phyloP scores from a whole-genome alignment of 768 basidiomycete genomes.

The Daedaleopsis nitida region DNA sequence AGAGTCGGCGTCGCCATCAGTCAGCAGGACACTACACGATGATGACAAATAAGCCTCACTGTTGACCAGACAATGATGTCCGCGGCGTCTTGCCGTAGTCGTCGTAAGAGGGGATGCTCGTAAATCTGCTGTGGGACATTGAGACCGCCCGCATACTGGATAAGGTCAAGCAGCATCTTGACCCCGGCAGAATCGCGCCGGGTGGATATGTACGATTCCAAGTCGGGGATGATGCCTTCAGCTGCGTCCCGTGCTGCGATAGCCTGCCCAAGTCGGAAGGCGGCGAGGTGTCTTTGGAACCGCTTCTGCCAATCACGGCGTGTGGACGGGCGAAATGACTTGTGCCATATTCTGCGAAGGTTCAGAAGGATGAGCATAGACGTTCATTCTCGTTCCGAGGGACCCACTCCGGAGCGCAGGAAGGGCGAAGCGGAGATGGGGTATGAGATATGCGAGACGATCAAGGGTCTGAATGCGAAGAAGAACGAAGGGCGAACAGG shows the following conservation, averaged over 20 bases:
- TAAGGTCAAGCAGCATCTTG: constrained; percentile 50
- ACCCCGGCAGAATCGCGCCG: constrained; percentile 52
- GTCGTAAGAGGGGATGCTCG: constrained; percentile 30
- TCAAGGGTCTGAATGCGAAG: neutral
- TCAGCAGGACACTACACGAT: neutral
- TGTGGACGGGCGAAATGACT: constrained; percentile 37
- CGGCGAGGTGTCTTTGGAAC: constrained; percentile 40
- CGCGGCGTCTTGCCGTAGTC: constrained; percentile 42
- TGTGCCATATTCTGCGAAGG: constrained; percentile 39
- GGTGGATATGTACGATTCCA: constrained; percentile 49
- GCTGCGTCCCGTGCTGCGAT: constrained; percentile 30
- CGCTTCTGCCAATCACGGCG: constrained; percentile 42
- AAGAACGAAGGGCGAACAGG: neutral
- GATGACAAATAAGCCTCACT: constrained; percentile 38
- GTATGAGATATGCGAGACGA: neutral
- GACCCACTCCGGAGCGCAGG: no score
- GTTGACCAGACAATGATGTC: constrained; percentile 57
- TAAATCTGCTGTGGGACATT: constrained; percentile 35
- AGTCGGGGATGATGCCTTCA: constrained; percentile 35
- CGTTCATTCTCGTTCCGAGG: neutral
- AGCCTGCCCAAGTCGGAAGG: constrained; percentile 36
- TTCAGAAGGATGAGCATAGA: neutral
- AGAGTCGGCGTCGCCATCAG: neutral
- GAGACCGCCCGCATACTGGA: constrained; percentile 55
- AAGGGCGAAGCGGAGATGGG: neutral